Conservation (phyloP, 2,329 filamentous ascomycete species). For the Alternaria triticina region DNA sequence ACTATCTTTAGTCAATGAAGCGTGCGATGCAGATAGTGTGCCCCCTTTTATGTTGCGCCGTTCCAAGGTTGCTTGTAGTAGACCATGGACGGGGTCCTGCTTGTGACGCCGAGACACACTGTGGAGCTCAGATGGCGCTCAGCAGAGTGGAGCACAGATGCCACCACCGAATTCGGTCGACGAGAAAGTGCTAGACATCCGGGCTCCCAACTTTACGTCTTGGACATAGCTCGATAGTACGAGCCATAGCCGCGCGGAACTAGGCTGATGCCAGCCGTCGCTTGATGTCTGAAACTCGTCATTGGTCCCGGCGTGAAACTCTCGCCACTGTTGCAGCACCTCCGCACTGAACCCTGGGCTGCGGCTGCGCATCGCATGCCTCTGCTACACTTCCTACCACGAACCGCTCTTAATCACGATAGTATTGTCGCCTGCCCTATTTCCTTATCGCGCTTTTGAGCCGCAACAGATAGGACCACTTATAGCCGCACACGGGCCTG, state of each 20-base stretch:
- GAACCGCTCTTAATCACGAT: slow-evolving; percentile 8
- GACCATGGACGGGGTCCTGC: background rate
- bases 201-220: background rate
- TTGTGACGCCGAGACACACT: background rate
- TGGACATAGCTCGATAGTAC: background rate
- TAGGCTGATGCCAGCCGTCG: slow-evolving; percentile 7
- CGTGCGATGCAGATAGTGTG: background rate
- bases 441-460: slow-evolving; percentile 3
- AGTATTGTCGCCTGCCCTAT: slow-evolving; percentile 2
- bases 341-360: slow-evolving; percentile 18
- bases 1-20: background rate
- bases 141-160: background rate
- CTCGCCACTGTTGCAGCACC: slow-evolving; percentile 22
- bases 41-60: background rate
- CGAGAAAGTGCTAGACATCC: background rate
- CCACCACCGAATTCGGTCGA: background rate
- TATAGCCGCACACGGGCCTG: slow-evolving; percentile 25
- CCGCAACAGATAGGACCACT: slow-evolving; percentile 14
- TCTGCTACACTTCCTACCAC: slow-evolving; percentile 21
- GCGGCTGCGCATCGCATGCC: background rate
- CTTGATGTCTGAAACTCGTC: slow-evolving; percentile 23
- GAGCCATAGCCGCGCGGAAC: background rate
- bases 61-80: background rate
- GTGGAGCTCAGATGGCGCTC: background rate
- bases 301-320: slow-evolving; percentile 19